Evolutionary conservation across 2,329 filamentous ascomycete species (phyloP), one percentile per base, ranked within the genome.

Genomic region (Ceratocystis harringtonii): DNA sequence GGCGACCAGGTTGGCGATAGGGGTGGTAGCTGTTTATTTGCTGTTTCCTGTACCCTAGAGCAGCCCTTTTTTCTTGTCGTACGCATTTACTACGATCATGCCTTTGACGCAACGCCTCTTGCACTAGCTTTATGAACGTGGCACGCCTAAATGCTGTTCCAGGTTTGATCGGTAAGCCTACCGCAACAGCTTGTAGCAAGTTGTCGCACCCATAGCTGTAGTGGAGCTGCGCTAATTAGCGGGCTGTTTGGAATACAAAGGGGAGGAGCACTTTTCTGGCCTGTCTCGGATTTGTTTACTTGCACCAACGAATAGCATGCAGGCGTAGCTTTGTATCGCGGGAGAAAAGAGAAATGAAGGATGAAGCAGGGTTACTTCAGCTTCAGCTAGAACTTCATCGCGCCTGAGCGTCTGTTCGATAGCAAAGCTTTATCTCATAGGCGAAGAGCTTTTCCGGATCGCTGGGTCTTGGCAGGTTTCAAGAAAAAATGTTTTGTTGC

Each of bases 391-490:
- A 41, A 41, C 36, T 41, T 41, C 36, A 41, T 10, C 36, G 36
- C 36, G 36, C 10, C 36, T 41, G 12, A 41, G 36, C 17, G n/a
- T 22, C 45, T 5, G n/a, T 50, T 50, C 45, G 17, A 12, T 50
- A 22, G 45, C 45, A 19, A 41, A 12, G 10, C 36, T 41, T 41
- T 41, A 41, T 41, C 36, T 41, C 36, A 10, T 12, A 41, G 12
- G 36, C 10, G 12, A 12, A 41, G 25, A 30, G 28, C 19, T 28
- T 28, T 57, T 30, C 52, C 52, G n/a, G 52, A 8, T 58, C 32
- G 12, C 32, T 19, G 52, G 52, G 52, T 58, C 52, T 58, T 58
- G 52, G 52, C 52, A 58, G 52, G 52, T 58, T 58, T 58, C 52
- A 8, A 58, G 28, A 32, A 15, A 17, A 3, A 36, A 58, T 30